Evolutionary conservation across 176 grass and related monocot genomes (phyloP).

Genomic region (Ensete ventricosum): DNA sequence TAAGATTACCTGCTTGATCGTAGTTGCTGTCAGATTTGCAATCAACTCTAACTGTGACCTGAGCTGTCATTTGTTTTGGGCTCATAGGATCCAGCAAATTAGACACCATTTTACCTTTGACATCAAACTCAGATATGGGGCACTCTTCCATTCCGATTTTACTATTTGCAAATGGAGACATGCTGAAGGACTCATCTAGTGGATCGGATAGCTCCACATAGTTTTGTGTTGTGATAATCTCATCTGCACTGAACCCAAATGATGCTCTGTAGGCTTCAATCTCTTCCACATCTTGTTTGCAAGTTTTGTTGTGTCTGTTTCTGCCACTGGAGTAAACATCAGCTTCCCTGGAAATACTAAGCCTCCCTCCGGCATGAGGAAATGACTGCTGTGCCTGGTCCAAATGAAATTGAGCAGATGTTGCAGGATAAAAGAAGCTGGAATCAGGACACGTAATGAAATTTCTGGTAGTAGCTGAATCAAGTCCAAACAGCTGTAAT

Average conservation of each 20-base stretch:
- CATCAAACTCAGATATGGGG: constrained; percentile 29
- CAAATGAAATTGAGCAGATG: constrained; percentile 76
- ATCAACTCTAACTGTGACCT: constrained; percentile 13
- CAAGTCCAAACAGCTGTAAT: constrained; percentile 64
- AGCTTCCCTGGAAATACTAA: constrained; percentile 66
- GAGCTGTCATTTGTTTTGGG: constrained; percentile 30
- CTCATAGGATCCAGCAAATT: constrained; percentile 23
- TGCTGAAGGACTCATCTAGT: constrained; percentile 72
- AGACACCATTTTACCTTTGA: constrained; percentile 25
- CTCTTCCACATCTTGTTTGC: constrained; percentile 83
- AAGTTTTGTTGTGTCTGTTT: constrained; percentile 25
- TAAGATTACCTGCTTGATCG: not conserved
- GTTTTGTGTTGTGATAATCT: constrained; percentile 60
- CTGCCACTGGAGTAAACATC: constrained; percentile 17
- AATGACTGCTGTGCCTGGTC: constrained; percentile 79
- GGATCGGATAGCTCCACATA: constrained; percentile 64
- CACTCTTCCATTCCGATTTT: constrained; percentile 26
- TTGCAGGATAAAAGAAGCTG: constrained; percentile 65
- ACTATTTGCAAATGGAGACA: constrained; percentile 63
- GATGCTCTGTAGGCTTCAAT: constrained; percentile 96
- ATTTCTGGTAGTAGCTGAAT: constrained; percentile 58
- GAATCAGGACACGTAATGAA: constrained; percentile 41
- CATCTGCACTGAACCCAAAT: constrained; percentile 97
- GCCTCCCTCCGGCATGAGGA: constrained; percentile 55
- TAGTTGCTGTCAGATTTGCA: not conserved